These are phyloP conservation scores for Penicillium brevicompactum DNA, from an alignment of 2,329 filamentous ascomycete genomes.

Conservation along the genomic window DNA sequence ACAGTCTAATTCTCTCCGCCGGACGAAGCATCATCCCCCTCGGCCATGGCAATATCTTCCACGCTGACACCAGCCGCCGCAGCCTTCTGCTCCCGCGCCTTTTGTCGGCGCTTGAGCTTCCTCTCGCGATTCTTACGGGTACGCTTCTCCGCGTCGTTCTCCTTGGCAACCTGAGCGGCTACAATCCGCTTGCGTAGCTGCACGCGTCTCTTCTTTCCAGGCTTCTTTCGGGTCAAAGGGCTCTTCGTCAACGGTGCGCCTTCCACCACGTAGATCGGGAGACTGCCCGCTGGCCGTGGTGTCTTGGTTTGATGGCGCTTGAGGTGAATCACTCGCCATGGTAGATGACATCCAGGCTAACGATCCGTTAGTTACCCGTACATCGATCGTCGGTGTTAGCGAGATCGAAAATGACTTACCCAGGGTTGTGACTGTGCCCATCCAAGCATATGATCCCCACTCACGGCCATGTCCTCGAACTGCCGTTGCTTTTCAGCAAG, in stretches of 20 bases:
- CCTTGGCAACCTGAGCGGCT: constrained; percentile 33
- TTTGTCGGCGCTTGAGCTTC: constrained; percentile 42
- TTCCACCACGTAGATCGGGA: constrained; percentile 25
- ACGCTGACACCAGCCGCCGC: constrained; percentile 23
- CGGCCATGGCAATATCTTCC: constrained; percentile 18
- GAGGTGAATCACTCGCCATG: constrained; percentile 44
- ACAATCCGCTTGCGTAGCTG: constrained; percentile 39
- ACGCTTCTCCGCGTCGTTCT: constrained; percentile 41
- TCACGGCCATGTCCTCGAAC: constrained; percentile 42
- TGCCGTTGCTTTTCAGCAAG: constrained; percentile 27
- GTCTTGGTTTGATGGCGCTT: constrained; percentile 37
- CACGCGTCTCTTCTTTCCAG: constrained; percentile 46
- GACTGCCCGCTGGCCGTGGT: constrained; percentile 23
- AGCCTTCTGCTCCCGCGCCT: constrained; percentile 40
- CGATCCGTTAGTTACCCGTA: background rate
- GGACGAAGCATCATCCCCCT: constrained; percentile 21
- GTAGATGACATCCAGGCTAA: constrained; percentile 44
- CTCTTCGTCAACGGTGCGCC: constrained; percentile 23
- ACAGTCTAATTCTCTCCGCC: constrained; percentile 10
- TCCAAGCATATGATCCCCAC: constrained; percentile 33
- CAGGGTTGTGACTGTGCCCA: constrained; percentile 34
- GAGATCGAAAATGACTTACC: constrained; percentile 29
- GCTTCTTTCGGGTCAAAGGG: constrained; percentile 41
- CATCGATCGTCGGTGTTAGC: background rate
- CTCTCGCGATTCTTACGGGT: constrained; percentile 43